These are phyloP conservation scores for Aspergillus fructus DNA, from an alignment of 2,329 filamentous ascomycete genomes.

Conservation along the genomic window DNA sequence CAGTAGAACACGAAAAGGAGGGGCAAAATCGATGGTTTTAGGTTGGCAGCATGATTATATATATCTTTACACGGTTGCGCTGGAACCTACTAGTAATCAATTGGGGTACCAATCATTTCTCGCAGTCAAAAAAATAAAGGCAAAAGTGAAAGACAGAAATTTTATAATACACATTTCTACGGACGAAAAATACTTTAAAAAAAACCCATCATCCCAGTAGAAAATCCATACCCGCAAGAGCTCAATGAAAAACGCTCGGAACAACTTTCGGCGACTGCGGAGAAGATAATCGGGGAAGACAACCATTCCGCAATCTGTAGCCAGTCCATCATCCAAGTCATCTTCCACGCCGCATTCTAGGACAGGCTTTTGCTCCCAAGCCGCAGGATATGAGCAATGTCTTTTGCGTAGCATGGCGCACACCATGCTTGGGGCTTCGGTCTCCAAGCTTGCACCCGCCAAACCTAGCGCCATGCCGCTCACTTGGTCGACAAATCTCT, in stretches of 20 bases:
- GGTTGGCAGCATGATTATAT: not conserved
- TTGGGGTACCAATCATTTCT: not conserved
- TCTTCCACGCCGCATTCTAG: not conserved
- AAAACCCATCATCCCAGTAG: not conserved
- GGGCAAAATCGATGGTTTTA: not conserved
- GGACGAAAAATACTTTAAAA: not conserved
- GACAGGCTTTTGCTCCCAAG: conserved; percentile 8
- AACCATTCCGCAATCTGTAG: not conserved
- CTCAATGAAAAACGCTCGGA: conserved; percentile 4
- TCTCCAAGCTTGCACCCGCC: conserved; percentile 24
- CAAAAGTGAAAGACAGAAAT: too few relatives aligned
- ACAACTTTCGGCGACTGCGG: conserved; percentile 18
- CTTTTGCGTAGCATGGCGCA: conserved; percentile 42
- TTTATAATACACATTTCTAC: not conserved
- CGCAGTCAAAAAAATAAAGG: not conserved
- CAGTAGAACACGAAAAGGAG: not conserved
- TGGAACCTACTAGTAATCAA: not conserved
- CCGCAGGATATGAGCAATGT: conserved; percentile 44
- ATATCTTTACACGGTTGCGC: not conserved
- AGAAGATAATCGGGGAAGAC: conserved; percentile 11
- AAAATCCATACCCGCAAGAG: not conserved
- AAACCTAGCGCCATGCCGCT: conserved; percentile 18
- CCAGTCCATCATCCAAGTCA: not conserved
- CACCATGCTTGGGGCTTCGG: conserved; percentile 38
- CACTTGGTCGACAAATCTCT: conserved; percentile 21